These are phyloP conservation scores for Calonectria honghensis DNA, from an alignment of 2,329 filamentous ascomycete genomes.

Conservation along the genomic window DNA sequence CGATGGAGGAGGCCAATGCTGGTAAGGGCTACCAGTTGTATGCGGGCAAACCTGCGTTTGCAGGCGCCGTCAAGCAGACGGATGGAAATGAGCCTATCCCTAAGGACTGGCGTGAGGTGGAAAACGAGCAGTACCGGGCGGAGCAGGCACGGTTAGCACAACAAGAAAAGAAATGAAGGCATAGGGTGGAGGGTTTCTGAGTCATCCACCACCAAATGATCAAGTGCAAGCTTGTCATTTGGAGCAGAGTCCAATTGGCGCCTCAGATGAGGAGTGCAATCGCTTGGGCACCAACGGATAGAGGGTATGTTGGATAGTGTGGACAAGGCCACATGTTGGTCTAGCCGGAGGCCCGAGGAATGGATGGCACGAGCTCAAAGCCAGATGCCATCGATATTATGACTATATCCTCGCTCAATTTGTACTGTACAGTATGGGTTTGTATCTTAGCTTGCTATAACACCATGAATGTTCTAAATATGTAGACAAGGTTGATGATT, in stretches of 20 bases:
- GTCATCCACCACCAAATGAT: slow-evolving; percentile 3
- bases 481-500: slow-evolving; percentile 11
- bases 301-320: background rate
- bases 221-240: background rate
- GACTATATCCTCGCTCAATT: slow-evolving; percentile 21
- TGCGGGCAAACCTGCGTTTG: slow-evolving; percentile 83
- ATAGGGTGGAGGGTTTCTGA: background rate
- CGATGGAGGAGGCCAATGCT: slow-evolving; percentile 74
- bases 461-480: slow-evolving; percentile 28
- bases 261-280: background rate
- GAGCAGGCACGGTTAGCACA: slow-evolving; percentile 56
- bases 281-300: background rate
- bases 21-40: slow-evolving; percentile 83
- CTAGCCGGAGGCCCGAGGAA: background rate
- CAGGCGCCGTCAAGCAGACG: slow-evolving; percentile 77
- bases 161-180: slow-evolving; percentile 52
- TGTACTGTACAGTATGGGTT: slow-evolving; percentile 30
- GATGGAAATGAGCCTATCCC: slow-evolving; percentile 79
- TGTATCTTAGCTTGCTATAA: slow-evolving; percentile 36
- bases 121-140: slow-evolving; percentile 75
- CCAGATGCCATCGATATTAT: background rate
- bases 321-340: background rate
- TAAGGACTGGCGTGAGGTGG: slow-evolving; percentile 78
- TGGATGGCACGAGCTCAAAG: background rate
- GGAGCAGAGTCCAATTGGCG: background rate